These are phyloP conservation scores for Odontarrhena argentea DNA, from an alignment of 345 rosid genomes.

Conservation along the genomic window DNA sequence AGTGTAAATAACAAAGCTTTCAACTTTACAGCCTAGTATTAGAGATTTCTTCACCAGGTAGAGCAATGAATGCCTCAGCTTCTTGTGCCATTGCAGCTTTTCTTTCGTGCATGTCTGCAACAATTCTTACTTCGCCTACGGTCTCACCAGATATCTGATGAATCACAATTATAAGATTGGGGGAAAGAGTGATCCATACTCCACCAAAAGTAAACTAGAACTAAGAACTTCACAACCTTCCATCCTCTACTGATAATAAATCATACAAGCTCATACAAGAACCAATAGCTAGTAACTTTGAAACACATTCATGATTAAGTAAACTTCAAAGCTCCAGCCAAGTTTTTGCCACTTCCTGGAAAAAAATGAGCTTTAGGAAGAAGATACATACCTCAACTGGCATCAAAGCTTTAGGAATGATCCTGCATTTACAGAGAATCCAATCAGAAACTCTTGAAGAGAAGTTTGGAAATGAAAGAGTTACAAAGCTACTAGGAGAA, in stretches of 20 bases:
- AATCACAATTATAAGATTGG: slow-evolving; percentile 11
- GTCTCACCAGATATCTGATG: slow-evolving; percentile 86
- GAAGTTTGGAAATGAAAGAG: not conserved
- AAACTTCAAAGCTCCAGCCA: slow-evolving; percentile 7
- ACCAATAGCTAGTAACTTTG: slow-evolving; percentile 2
- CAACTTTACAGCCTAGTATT: not conserved
- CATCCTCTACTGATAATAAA: not conserved
- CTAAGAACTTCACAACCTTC: not conserved
- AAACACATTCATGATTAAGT: slow-evolving; percentile 15
- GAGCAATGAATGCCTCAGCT: slow-evolving; percentile 93
- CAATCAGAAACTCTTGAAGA: slow-evolving; percentile 5
- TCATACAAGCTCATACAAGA: not conserved
- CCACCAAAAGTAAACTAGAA: slow-evolving; percentile 1
- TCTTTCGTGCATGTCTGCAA: slow-evolving; percentile 92
- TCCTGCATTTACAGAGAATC: slow-evolving; percentile 57
- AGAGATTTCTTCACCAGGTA: slow-evolving; percentile 77
- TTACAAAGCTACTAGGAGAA: not conserved
- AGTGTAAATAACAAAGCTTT: slow-evolving; percentile 9
- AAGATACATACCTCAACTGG: slow-evolving; percentile 72
- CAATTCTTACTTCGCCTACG: slow-evolving; percentile 82
- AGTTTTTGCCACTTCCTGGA: slow-evolving; percentile 8
- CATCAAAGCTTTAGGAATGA: slow-evolving; percentile 95
- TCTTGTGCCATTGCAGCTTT: slow-evolving; percentile 98
- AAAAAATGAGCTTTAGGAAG: not conserved
- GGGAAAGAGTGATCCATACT: slow-evolving; percentile 15